Evolutionary conservation across 805 yeast species (phyloP).

Genomic region (Pichia paraexigua): DNA sequence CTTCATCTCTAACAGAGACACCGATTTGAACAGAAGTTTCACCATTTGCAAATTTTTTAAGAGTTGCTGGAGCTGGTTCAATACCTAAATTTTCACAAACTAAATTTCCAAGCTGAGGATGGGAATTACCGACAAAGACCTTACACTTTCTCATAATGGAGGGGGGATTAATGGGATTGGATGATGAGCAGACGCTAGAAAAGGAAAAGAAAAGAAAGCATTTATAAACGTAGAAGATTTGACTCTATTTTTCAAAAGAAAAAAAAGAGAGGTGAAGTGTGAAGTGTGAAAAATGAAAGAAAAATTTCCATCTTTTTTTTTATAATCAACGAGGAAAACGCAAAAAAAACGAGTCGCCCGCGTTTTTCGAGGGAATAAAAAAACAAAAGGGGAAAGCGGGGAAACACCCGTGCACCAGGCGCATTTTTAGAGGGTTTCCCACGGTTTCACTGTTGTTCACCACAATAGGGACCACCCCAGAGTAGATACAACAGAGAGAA

Average conservation of each 20-base stretch:
- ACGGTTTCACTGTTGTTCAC: no score
- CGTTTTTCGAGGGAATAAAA: neutral
- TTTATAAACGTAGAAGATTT: neutral
- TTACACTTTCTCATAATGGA: constrained; percentile 85
- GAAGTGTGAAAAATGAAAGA: neutral
- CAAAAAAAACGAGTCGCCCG: neutral
- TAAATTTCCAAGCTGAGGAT: constrained; percentile 85
- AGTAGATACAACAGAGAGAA: no score
- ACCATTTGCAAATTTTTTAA: constrained; percentile 92
- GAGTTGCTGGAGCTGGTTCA: constrained; percentile 85
- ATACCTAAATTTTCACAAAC: constrained; percentile 90
- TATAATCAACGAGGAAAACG: neutral
- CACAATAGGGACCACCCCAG: no score
- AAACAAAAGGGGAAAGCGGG: no score
- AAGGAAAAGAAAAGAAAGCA: neutral
- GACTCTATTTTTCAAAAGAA: neutral
- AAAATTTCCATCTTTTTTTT: no score
- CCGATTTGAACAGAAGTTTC: constrained; percentile 96
- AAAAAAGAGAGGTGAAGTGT: neutral
- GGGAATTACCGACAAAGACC: constrained; percentile 93
- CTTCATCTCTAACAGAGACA: constrained; percentile 92
- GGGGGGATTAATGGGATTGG: neutral
- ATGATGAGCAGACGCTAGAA: neutral
- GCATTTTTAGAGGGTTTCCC: no score
- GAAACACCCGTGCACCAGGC: no score